phyloP scores from a whole-genome alignment of 228 moss, liverwort and hornwort genomes.

The Sphagnum fallax region DNA sequence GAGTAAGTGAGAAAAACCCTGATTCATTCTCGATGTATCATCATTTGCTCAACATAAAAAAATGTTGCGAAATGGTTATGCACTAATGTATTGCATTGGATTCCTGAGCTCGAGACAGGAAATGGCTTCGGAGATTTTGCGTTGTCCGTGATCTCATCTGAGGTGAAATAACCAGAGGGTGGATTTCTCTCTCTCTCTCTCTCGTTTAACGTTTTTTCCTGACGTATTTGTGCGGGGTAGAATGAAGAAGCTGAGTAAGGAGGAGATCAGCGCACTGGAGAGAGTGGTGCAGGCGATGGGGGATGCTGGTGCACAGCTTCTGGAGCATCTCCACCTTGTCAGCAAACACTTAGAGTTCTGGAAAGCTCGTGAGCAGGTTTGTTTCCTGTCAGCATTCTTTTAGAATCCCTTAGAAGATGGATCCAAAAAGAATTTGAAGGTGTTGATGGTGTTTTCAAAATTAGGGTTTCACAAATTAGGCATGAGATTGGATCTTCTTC shows the following conservation, averaged over 20 bases:
- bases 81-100: not conserved
- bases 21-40: not conserved
- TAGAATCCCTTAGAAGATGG: not conserved
- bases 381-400: not conserved
- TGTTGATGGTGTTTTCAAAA: not conserved
- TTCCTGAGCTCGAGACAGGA: not conserved
- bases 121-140: not conserved
- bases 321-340: slow-evolving; percentile 51
- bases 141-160: not conserved
- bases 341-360: slow-evolving; percentile 83
- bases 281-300: slow-evolving; percentile 56
- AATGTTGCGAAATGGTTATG: not conserved
- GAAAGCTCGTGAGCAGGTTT: slow-evolving; percentile 37
- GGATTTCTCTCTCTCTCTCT: too few species aligned
- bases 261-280: slow-evolving; percentile 48
- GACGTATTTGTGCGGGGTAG: slow-evolving; percentile 22
- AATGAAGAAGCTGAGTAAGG: too few species aligned
- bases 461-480: not conserved
- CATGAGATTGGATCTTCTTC: too few species aligned
- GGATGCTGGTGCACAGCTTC: slow-evolving; percentile 49
- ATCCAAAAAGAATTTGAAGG: not conserved
- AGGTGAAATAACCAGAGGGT: too few species aligned
- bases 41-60: not conserved
- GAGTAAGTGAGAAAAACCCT: slow-evolving; percentile 14
- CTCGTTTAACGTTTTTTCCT: too few species aligned